phyloP scores from a whole-genome alignment of 164 flowering plant genomes.

The Chimonanthus salicifolius region DNA sequence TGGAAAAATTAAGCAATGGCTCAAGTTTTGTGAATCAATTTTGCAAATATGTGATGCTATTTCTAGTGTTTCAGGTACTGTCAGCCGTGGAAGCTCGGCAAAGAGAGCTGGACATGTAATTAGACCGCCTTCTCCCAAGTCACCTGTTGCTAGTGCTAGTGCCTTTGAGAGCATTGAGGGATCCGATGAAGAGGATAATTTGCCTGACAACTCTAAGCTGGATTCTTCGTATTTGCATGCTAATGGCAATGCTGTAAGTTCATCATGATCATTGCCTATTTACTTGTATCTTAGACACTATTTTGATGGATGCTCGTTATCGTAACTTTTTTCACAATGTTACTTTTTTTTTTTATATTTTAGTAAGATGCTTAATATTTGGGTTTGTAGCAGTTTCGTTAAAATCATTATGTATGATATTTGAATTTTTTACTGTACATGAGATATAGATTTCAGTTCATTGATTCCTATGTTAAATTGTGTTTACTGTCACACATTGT shows the following conservation, averaged over 20 bases:
- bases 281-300: background rate
- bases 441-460: too few species aligned
- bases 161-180: conserved; percentile 91
- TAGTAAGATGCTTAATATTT: background rate
- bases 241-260: conserved; percentile 74
- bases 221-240: conserved; percentile 52
- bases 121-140: conserved; percentile 86
- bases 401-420: too few species aligned
- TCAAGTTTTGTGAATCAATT: background rate
- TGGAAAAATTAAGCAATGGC: too few species aligned
- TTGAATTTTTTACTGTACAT: too few species aligned
- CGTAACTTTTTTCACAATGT: background rate
- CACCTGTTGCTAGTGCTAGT: conserved; percentile 90
- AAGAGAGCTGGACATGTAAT: conserved; percentile 48
- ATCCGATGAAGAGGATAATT: conserved; percentile 86
- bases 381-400: too few species aligned
- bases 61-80: conserved; percentile 40
- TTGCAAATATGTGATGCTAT: background rate
- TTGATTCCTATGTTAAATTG: too few species aligned
- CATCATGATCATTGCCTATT: background rate
- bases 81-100: conserved; percentile 27
- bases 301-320: background rate
- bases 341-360: background rate
- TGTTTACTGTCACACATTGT: too few species aligned
- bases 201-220: conserved; percentile 49